These are phyloP conservation scores for Cyberlindnera suaveolens DNA, from an alignment of 805 yeast species.

Conservation along the genomic window DNA sequence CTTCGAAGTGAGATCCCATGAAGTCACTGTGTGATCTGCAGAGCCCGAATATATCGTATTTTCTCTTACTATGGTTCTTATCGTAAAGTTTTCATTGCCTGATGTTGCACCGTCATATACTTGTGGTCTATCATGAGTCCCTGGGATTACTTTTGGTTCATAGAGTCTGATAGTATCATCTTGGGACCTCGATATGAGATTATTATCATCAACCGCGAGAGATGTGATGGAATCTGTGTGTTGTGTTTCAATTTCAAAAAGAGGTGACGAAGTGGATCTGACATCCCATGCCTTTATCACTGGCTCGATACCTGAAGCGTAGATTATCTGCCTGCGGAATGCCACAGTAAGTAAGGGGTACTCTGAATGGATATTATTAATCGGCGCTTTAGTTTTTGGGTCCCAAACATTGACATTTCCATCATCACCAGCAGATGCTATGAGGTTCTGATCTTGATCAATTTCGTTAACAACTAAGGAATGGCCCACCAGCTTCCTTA, in stretches of 20 bases:
- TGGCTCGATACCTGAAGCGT: constrained; percentile 65
- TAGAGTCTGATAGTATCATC: constrained; percentile 53
- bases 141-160: constrained; percentile 37
- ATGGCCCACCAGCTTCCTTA: constrained; percentile 50
- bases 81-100: constrained; percentile 43
- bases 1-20: constrained; percentile 55
- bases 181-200: constrained; percentile 43
- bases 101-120: constrained; percentile 54
- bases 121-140: constrained; percentile 36
- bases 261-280: constrained; percentile 32
- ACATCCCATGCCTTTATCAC: constrained; percentile 53
- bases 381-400: constrained; percentile 41
- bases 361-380: constrained; percentile 34
- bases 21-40: constrained; percentile 48
- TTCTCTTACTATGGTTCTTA: constrained; percentile 39
- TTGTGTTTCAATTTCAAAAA: constrained; percentile 39
- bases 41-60: constrained; percentile 54
- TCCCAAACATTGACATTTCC: constrained; percentile 64
- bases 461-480: constrained; percentile 51
- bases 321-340: constrained; percentile 38
- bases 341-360: constrained; percentile 57
- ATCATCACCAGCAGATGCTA: constrained; percentile 61
- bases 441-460: constrained; percentile 27
- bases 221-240: constrained; percentile 54
- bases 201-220: constrained; percentile 41